Conservation (phyloP, 2,329 filamentous ascomycete species). For the Apiospora phragmitis region DNA sequence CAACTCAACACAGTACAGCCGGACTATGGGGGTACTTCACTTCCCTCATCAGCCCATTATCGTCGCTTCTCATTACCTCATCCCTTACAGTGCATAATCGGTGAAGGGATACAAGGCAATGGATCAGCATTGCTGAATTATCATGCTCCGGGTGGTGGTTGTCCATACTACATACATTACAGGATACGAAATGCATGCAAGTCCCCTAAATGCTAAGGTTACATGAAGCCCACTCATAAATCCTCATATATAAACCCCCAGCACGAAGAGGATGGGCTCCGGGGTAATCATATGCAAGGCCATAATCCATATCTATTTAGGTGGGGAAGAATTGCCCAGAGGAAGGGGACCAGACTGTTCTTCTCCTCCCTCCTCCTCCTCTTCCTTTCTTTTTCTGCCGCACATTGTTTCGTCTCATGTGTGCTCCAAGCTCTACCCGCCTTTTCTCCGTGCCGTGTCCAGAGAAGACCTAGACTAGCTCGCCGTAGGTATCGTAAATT, state of each 20-base stretch:
- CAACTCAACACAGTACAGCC: background rate
- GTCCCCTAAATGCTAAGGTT: conserved; percentile 5
- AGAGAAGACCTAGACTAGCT: background rate
- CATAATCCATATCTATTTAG: background rate
- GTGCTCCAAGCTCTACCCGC: background rate
- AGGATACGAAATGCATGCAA: background rate
- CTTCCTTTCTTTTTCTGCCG: background rate
- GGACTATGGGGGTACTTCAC: background rate
- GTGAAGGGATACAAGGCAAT: background rate
- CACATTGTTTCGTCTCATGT: background rate
- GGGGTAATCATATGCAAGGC: background rate
- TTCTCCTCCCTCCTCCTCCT: background rate
- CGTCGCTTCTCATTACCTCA: background rate
- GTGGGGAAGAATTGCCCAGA: background rate
- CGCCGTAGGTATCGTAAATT: too few species aligned
- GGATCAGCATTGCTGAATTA: background rate
- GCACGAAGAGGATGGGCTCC: background rate
- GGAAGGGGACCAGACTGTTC: background rate
- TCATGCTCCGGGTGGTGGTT: background rate
- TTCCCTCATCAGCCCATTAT: background rate
- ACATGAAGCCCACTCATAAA: background rate
- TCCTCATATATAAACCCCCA: background rate
- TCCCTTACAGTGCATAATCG: background rate
- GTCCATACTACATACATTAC: background rate
- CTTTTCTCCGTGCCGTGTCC: conserved; percentile 1